These are phyloP conservation scores for Daldinia concentrica DNA, from an alignment of 495 filamentous ascomycete genomes.

Conservation along the genomic window DNA sequence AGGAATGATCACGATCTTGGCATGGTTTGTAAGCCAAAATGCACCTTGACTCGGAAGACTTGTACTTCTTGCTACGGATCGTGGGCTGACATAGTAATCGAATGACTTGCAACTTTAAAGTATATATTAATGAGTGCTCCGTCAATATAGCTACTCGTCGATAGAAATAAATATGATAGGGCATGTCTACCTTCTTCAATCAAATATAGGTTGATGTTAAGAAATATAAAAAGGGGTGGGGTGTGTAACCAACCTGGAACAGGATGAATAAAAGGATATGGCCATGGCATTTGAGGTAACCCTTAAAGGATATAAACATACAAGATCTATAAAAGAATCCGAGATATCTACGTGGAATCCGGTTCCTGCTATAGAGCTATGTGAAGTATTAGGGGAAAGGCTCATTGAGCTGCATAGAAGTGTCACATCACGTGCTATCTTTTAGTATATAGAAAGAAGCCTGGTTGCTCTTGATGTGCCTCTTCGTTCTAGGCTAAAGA, in stretches of 20 bases:
- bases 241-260: background rate
- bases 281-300: background rate
- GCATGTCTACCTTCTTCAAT: too few species aligned
- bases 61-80: background rate
- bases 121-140: too few species aligned
- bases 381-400: background rate
- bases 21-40: background rate
- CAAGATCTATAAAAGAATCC: background rate
- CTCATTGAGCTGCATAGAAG: background rate
- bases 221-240: background rate
- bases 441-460: background rate
- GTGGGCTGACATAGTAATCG: background rate
- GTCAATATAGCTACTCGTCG: too few species aligned
- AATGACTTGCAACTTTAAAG: too few species aligned
- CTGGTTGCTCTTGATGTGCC: background rate
- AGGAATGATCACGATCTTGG: background rate
- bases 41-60: background rate
- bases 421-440: background rate
- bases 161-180: too few species aligned
- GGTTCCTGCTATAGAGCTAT: background rate
- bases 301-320: background rate
- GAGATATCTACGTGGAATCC: background rate
- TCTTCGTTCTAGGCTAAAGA: background rate
- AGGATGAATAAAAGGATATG: background rate
- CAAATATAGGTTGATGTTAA: too few species aligned